Base-by-base conservation (phyloP, 331 rosid genomes). In the Quercus lobata region DNA sequence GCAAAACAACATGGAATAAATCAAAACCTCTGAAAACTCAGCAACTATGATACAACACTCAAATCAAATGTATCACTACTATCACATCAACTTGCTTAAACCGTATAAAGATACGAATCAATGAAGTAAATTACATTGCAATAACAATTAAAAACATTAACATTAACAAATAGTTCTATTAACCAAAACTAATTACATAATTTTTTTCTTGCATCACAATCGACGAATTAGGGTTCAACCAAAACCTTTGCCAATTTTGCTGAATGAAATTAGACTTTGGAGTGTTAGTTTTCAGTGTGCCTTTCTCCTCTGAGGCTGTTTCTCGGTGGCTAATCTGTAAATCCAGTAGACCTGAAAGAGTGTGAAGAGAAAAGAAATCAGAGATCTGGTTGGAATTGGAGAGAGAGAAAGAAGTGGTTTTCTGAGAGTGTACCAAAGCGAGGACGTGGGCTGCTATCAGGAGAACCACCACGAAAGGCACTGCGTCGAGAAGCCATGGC, bases 381-480 rank as follows among this genome's bases (percentile, higher is more conserved):
- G 75, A 68, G 41, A 56, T 74, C 72, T 29, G 32, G 11, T 41
- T 4, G 41, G 6, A 22, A 56, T 44, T 29, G n/a, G 35, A 32
- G 76, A 44, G 4, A 58, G 35, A 56, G 71, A 49, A 5, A 53
- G 15, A 25, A 27, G 10, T 9, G 76, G 10, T 52, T 18, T n/a
- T 5, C 46, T 41, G 12, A 21, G 70, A 7, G 30, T 68, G 70
- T 77, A 96, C 99, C 98, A 96, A 69, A 22, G 99, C 98, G 79
- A 93, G 60, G 81, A 96, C 97, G 32, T 96, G 99, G 73, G 90
- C 89, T 18, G 94, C 98, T 7, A 93, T 91, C 7, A 96, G 85
- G 57, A 89, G 19, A 80, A 91, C 78, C 29, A 92, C 90, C 41
- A 91, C 14, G 55, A 91, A 74, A 8, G 96, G 94, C 17, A 91